A percentile compares a stretch with the other conserved stretches of the same genome.
Evolutionary conservation across 345 rosid genomes (phyloP).

Genomic region (Murraya paniculata): DNA sequence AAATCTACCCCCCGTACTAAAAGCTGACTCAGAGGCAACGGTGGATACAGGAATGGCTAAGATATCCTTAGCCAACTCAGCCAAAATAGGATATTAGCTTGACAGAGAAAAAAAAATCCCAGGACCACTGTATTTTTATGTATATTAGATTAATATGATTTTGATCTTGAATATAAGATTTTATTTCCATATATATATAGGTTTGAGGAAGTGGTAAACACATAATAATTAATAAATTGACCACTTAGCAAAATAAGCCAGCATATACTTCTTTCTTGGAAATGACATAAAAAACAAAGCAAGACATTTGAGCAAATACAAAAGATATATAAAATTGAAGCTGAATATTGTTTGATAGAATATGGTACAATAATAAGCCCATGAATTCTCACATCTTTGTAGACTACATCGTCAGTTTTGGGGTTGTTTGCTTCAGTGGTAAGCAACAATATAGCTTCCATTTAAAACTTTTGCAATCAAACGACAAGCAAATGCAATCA

Average conservation of each 20-base stretch:
- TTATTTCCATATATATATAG: not conserved
- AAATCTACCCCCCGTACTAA: too few relatives aligned
- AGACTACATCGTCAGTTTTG: conserved; percentile 51
- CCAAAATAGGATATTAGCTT: too few relatives aligned
- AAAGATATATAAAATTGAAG: too few relatives aligned
- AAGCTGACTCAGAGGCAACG: too few relatives aligned
- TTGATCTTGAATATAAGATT: not conserved
- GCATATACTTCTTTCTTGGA: not conserved
- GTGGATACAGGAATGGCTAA: too few relatives aligned
- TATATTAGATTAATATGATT: too few relatives aligned
- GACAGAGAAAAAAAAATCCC: too few relatives aligned
- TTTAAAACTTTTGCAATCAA: not conserved
- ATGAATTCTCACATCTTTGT: conserved; percentile 52
- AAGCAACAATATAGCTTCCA: not conserved
- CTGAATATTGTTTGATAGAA: not conserved
- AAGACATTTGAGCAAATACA: not conserved
- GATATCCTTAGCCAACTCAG: too few relatives aligned
- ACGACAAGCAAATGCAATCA: not conserved
- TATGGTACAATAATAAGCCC: not conserved
- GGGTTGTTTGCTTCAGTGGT: conserved; percentile 18
- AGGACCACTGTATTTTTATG: too few relatives aligned
- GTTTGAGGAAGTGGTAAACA: not conserved
- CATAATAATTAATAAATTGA: not conserved
- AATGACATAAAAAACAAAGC: not conserved
- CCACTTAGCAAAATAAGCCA: not conserved